Evolutionary conservation across 78 protist species (phyloP).

Genomic region (Dictyostelium purpureum): DNA sequence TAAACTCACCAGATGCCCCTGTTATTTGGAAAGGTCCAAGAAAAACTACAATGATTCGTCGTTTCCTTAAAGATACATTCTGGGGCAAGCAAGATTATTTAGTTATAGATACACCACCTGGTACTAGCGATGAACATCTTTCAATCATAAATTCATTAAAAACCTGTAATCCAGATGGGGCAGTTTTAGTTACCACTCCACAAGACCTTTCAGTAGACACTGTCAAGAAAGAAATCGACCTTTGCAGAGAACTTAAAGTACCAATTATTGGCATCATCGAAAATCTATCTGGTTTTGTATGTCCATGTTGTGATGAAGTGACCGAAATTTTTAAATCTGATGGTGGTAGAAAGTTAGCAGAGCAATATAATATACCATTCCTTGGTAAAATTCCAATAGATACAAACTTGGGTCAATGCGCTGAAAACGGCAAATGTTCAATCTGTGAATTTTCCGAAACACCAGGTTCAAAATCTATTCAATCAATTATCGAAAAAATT

Average conservation of each 20-base stretch:
- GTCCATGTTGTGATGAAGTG: conserved; percentile 84
- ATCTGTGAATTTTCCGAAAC: conserved; percentile 33
- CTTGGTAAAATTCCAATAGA: conserved; percentile 84
- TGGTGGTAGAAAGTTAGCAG: conserved; percentile 74
- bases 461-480: conserved; percentile 19
- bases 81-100: conserved; percentile 81
- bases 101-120: conserved; percentile 81
- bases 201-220: conserved; percentile 50
- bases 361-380: conserved; percentile 50
- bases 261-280: conserved; percentile 74
- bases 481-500: conserved; percentile 5
- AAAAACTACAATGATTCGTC: conserved; percentile 60
- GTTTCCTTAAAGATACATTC: conserved; percentile 71
- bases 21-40: conserved; percentile 84
- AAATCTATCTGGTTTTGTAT: conserved; percentile 62
- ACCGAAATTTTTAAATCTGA: conserved; percentile 75
- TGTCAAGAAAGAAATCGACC: conserved; percentile 64
- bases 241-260: conserved; percentile 38
- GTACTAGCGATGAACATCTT: conserved; percentile 81
- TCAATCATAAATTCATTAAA: conserved; percentile 35
- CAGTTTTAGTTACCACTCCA: conserved; percentile 71
- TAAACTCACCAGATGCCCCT: not conserved
- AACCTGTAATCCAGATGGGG: conserved; percentile 69
- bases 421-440: conserved; percentile 46
- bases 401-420: conserved; percentile 60